Base-by-base conservation (phyloP, 495 filamentous ascomycete species). In the Penicillium simplicissimum region DNA sequence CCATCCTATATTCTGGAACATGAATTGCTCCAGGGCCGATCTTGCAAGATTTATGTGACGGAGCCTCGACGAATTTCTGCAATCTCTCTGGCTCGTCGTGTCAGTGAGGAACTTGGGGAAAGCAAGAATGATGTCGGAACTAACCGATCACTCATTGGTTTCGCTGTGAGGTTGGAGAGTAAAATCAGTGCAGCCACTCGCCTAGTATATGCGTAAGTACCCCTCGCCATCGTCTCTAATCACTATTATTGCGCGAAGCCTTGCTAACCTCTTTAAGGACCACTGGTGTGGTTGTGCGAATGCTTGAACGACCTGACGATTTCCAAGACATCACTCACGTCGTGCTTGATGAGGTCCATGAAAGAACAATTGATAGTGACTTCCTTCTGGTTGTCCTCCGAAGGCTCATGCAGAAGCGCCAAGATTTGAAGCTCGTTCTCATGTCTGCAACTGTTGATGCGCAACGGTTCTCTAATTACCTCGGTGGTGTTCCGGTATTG, bases 361-460 rank as follows among this genome's bases (percentile, higher is more conserved):
- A 98, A 66, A 85, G 93, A 56, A 89, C 90, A 19, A 97, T 98
- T 62, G 95, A 97, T 72, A 96, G 91, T 55, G 95, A 98, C 64
- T 97, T 98, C 72, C 79, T 98, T 19, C 79, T 98, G 13, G 90
- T 97, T 60, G 88, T 97, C 3, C 82, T 98, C 23, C 90, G 91
- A 64, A 90, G 93, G 63, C 78, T 97, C 15, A 82, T 96, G 68
- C 63, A 82, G 21, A 82, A 82, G 56, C 81, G 92, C 52, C 88
- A 87, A 52, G 85, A 93, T 48, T 75, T 97, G 48, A 88, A 88
- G 65, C 88, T 98, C 33, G 82, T 98, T 34, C 82, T 98, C 28
- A 98, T 97, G 95, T 97, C 93, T 54, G 95, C 95, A 7, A 98
- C 95, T 3, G 88, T 97, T 9, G 91, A 98, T 71, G 91, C 95